A percentile compares a stretch with the other conserved stretches of the same genome.
These are phyloP conservation scores for Rhododendron griersonianum DNA, from an alignment of 148 eudicot species.

Conservation along the genomic window DNA sequence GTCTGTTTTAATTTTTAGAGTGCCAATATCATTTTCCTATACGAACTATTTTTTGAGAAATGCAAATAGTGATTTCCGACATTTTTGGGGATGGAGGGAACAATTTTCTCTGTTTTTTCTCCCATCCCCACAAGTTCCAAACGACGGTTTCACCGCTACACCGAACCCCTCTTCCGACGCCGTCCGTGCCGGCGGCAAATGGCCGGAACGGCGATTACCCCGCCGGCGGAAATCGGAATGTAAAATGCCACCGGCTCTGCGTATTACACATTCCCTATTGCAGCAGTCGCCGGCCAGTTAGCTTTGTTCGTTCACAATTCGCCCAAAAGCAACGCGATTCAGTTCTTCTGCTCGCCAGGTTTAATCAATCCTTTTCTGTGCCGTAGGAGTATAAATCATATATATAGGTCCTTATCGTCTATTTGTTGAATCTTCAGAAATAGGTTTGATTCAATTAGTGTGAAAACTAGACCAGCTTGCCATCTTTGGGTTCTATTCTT, in stretches of 20 bases:
- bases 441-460: neutral
- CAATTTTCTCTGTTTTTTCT: too few species aligned
- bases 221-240: neutral
- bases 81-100: too few species aligned
- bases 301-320: neutral
- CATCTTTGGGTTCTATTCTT: neutral
- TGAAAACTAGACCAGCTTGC: neutral
- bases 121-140: too few species aligned
- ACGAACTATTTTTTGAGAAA: too few species aligned
- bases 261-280: neutral
- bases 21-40: too few species aligned
- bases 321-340: neutral
- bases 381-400: neutral
- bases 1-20: too few species aligned
- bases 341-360: neutral
- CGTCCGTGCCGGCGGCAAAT: neutral
- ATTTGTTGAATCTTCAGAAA: too few species aligned
- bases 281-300: neutral
- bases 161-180: neutral
- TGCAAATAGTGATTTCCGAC: too few species aligned
- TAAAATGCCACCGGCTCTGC: neutral
- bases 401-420: neutral
- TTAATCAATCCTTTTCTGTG: neutral
- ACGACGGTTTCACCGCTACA: too few species aligned
- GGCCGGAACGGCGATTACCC: too few species aligned